Evolutionary conservation across 495 filamentous ascomycete genomes (phyloP).

Genomic region (Friedmanniomyces endolithicus): DNA sequence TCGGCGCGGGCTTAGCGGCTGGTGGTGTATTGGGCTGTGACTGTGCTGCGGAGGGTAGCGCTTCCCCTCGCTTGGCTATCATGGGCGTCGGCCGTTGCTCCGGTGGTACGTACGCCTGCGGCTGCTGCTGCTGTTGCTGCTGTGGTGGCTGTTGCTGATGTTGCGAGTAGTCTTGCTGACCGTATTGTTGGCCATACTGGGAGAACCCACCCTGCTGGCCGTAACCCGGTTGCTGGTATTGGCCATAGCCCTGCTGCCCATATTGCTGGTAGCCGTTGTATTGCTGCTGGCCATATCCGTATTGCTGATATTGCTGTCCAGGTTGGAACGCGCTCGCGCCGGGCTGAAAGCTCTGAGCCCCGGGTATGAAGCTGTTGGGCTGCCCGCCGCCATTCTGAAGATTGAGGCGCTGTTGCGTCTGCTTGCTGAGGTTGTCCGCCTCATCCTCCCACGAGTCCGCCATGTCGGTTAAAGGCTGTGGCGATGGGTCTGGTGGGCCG

Average conservation of each 20-base stretch:
- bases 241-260: slow-evolving; percentile 26
- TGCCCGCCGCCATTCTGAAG: slow-evolving; percentile 41
- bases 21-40: slow-evolving; percentile 16
- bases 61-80: slow-evolving; percentile 51
- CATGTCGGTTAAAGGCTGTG: neutral
- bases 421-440: slow-evolving; percentile 70
- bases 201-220: slow-evolving; percentile 31
- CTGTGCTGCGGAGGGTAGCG: slow-evolving; percentile 24
- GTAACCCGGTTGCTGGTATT: slow-evolving; percentile 32
- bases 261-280: slow-evolving; percentile 21
- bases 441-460: slow-evolving; percentile 81
- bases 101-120: slow-evolving; percentile 30
- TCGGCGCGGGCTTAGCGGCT: slow-evolving; percentile 33
- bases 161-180: slow-evolving; percentile 30
- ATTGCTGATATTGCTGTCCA: slow-evolving; percentile 47
- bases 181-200: slow-evolving; percentile 44
- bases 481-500: neutral
- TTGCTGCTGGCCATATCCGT: slow-evolving; percentile 40
- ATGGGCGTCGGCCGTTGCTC: slow-evolving; percentile 45
- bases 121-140: slow-evolving; percentile 42
- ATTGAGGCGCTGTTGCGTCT: slow-evolving; percentile 65
- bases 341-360: slow-evolving; percentile 70
- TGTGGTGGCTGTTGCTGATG: slow-evolving; percentile 35
- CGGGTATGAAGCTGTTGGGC: slow-evolving; percentile 54
- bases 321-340: slow-evolving; percentile 66